Base-by-base conservation (phyloP, 164 flowering plant genomes). In the Malania oleifera region DNA sequence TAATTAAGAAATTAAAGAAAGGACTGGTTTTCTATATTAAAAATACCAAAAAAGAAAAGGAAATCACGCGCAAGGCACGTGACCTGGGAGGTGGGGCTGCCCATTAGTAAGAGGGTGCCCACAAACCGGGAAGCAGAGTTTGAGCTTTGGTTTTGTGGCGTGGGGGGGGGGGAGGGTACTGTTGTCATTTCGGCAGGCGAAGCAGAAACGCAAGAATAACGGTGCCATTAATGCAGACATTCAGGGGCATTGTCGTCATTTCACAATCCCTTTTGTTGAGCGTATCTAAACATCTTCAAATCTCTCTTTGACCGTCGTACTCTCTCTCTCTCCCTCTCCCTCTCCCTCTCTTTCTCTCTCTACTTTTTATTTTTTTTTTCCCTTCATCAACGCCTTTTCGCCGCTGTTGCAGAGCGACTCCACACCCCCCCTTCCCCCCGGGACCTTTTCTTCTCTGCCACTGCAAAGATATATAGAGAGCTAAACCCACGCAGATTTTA, bases 241-340 rank as follows among this genome's bases (percentile, higher is more conserved):
- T 15, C 14, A 11, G 41, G 65, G 66, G 54, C 34, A 47, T 14
- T 34, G 46, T 26, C 0, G 54, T 25, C 12, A 54, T 45, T 4
- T 14, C 5, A 10, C 5, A 11, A 37, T 40, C 25, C 41, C 58
- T 29, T 57, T 63, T 59, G 34, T 28, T 34, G 35, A 41, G 39
- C 66, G 73, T 54, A 67, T 67, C 63, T 54, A 54, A 52, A 60
- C 66, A 47, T 38, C 61, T 66, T 67, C 61, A 56, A 65, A 67
- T 50, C 75, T 65, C 65, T 26, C 60, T 75, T 80, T 80, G 85
- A 80, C 85, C 80, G 65, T 67, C 79, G 77, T 73, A 73, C 81
- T 50, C 55, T 62, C 68, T 62, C 69, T 62, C 79, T 57, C 65
- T 68, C 67, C 44, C 62, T 71, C 50, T 54, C 44, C 13, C 14